Evolutionary conservation across 1,284 basidiomycete genomes (phyloP).

Genomic region (Bjerkandera adusta): DNA sequence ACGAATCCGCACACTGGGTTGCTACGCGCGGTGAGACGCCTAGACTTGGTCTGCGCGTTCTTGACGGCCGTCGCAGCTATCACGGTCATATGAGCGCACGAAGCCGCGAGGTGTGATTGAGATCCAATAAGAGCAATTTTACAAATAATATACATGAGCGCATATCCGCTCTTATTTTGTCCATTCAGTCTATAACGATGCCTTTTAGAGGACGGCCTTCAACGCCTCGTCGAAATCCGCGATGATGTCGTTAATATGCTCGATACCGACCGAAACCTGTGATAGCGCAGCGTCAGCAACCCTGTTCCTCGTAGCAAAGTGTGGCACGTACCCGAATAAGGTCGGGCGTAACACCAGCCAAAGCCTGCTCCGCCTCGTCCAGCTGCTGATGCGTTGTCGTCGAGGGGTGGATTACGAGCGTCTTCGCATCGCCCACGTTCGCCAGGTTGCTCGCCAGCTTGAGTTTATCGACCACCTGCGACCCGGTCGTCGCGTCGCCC

Average conservation of each 20-base stretch:
- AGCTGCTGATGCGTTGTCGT: constrained; percentile 86
- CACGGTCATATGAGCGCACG: too few species aligned
- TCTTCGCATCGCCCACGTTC: constrained; percentile 83
- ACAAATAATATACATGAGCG: too few species aligned
- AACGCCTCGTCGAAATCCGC: constrained; percentile 78
- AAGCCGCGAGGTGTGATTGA: too few species aligned
- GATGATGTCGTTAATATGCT: constrained; percentile 83
- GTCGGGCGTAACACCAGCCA: constrained; percentile 78
- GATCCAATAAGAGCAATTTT: too few species aligned
- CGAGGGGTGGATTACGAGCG: constrained; percentile 81
- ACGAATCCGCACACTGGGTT: too few species aligned
- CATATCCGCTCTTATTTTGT: too few species aligned
- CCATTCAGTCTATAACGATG: too few species aligned
- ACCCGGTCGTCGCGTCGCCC: constrained; percentile 58
- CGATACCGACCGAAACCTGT: constrained; percentile 79
- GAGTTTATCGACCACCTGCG: constrained; percentile 71
- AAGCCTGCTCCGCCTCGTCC: constrained; percentile 62
- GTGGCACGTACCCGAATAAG: constrained; percentile 68
- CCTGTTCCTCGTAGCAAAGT: not conserved
- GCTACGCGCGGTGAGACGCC: too few species aligned
- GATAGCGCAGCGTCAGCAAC: constrained; percentile 7
- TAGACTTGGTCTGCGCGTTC: too few species aligned
- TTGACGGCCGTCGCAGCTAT: too few species aligned
- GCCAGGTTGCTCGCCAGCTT: constrained; percentile 76
- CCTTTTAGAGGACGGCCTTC: constrained; percentile 23